Evolutionary conservation across 768 basidiomycete genomes (phyloP).

Genomic region (Boletellus ananas): DNA sequence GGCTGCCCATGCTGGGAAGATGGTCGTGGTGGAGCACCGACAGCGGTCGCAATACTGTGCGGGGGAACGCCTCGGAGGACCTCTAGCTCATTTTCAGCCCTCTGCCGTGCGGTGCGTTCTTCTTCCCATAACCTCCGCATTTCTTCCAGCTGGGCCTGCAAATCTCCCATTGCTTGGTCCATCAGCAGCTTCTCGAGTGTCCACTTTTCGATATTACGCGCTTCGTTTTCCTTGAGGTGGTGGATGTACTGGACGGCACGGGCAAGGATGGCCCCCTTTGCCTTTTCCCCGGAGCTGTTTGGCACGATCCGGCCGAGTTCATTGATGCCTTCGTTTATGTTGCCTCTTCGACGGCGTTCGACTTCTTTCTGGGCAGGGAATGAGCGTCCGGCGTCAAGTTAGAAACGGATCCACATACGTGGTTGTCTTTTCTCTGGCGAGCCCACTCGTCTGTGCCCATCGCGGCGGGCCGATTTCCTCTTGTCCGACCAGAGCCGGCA

Average conservation of each 20-base stretch:
- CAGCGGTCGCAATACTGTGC: background rate
- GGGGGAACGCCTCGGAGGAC: conserved; percentile 41
- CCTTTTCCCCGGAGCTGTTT: conserved; percentile 80
- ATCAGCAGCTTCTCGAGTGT: conserved; percentile 87
- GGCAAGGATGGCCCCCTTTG: conserved; percentile 84
- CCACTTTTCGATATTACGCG: conserved; percentile 90
- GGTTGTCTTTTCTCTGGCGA: conserved; percentile 77
- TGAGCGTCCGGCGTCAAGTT: background rate
- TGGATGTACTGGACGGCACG: conserved; percentile 91
- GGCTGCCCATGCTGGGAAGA: conserved; percentile 13
- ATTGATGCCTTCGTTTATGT: conserved; percentile 96
- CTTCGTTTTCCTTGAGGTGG: conserved; percentile 87
- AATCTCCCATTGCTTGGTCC: conserved; percentile 89
- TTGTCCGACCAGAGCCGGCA: conserved; percentile 36
- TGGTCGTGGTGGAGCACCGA: conserved; percentile 13
- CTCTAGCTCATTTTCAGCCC: conserved; percentile 64
- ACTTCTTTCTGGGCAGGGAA: conserved; percentile 81
- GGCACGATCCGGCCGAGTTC: conserved; percentile 88
- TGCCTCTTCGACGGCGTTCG: conserved; percentile 88
- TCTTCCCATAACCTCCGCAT: conserved; percentile 79
- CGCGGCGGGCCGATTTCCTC: conserved; percentile 53
- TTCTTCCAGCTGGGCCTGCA: conserved; percentile 81
- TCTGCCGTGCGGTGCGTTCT: conserved; percentile 56
- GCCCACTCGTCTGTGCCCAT: conserved; percentile 80
- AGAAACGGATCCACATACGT: conserved; percentile 43